A percentile compares a stretch with the other conserved stretches of the same genome.
Conservation (phyloP, 192 early-diverging fungal species). For the Oehlia diaphana region DNA sequence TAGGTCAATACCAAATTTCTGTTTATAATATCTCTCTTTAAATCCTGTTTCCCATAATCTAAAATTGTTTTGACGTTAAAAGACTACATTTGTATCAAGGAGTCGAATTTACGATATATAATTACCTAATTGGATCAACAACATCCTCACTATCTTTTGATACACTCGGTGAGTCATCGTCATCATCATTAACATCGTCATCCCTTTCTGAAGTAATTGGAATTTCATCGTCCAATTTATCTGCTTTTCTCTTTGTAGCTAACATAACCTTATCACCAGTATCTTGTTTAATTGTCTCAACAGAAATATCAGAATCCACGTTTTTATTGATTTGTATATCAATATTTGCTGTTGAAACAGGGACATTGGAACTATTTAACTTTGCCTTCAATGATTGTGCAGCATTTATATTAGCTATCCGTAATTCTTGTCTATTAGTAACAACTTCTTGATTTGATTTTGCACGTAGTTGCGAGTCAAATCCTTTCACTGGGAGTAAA, state of each 20-base stretch:
- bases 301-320: slow-evolving; percentile 38
- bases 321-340: slow-evolving; percentile 28
- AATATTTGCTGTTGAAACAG: background rate
- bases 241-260: slow-evolving; percentile 26
- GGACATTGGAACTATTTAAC: slow-evolving; percentile 40
- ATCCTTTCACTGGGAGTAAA: slow-evolving; percentile 16
- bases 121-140: slow-evolving; percentile 48
- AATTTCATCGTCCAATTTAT: slow-evolving; percentile 55
- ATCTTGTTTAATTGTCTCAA: slow-evolving; percentile 36
- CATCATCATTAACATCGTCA: background rate
- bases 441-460: slow-evolving; percentile 50
- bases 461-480: slow-evolving; percentile 9
- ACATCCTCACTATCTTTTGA: slow-evolving; percentile 52
- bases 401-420: slow-evolving; percentile 56
- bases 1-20: slow-evolving; percentile 66
- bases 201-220: background rate
- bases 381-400: slow-evolving; percentile 67
- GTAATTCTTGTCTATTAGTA: slow-evolving; percentile 35
- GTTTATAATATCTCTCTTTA: slow-evolving; percentile 70
- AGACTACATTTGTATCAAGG: too few relatives aligned
- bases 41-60: slow-evolving; percentile 78
- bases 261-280: background rate
- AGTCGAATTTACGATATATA: too few relatives aligned
- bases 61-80: background rate
- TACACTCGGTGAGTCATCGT: background rate